Percentiles rank a stretch among this genome's conserved stretches.
These are phyloP conservation scores for Phytophthora idaei DNA, from an alignment of 352 stramenopile genomes.

Conservation along the genomic window DNA sequence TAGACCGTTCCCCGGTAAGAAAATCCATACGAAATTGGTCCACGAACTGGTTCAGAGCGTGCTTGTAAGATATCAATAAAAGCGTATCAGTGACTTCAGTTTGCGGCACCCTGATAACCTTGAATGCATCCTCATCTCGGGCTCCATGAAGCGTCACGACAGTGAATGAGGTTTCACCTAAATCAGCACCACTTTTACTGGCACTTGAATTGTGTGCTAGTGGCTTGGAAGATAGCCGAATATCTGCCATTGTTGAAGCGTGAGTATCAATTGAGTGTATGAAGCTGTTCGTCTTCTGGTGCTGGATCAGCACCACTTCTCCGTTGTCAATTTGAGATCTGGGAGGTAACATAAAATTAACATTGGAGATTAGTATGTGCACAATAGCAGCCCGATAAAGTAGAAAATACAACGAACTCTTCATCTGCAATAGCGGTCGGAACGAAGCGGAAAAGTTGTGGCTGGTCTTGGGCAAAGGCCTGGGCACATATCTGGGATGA, in stretches of 20 bases:
- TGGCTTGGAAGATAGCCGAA: slow-evolving; percentile 62
- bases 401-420: slow-evolving; percentile 39
- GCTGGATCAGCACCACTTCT: slow-evolving; percentile 68
- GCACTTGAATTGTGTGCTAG: slow-evolving; percentile 36
- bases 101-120: slow-evolving; percentile 51
- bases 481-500: slow-evolving; percentile 37
- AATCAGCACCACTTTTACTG: slow-evolving; percentile 24
- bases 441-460: slow-evolving; percentile 63
- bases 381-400: neutral
- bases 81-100: slow-evolving; percentile 64
- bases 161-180: slow-evolving; percentile 41
- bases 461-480: slow-evolving; percentile 43
- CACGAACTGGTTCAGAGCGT: slow-evolving; percentile 45
- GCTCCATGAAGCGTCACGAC: slow-evolving; percentile 53
- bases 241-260: slow-evolving; percentile 66
- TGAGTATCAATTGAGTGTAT: slow-evolving; percentile 75
- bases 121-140: slow-evolving; percentile 77
- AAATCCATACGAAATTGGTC: slow-evolving; percentile 33
- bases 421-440: slow-evolving; percentile 59
- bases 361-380: neutral
- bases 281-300: slow-evolving; percentile 52
- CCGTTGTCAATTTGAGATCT: slow-evolving; percentile 54
- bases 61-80: slow-evolving; percentile 67
- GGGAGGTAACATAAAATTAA: slow-evolving; percentile 1
- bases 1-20: slow-evolving; percentile 12